Conservation (phyloP, 257 asterid species). For the Solanum ossicruentum region DNA sequence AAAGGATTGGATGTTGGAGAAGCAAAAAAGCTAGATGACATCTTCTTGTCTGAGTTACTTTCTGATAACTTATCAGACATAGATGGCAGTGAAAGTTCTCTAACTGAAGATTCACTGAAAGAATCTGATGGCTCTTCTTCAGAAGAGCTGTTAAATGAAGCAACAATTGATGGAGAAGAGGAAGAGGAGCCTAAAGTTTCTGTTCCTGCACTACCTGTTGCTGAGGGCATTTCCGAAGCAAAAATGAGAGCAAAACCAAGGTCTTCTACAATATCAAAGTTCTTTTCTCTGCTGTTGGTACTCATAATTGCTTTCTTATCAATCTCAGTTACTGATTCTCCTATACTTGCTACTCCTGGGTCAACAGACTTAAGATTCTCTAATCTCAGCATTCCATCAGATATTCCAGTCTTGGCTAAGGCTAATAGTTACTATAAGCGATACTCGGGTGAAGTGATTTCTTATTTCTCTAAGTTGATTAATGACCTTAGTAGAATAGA, state of each 20-base stretch:
- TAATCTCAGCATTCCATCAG: slow-evolving; percentile 19
- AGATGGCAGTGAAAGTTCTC: slow-evolving; percentile 22
- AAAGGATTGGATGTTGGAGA: slow-evolving; percentile 19
- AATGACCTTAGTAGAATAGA: slow-evolving; percentile 16
- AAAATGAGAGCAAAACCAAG: slow-evolving; percentile 17
- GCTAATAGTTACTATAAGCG: slow-evolving; percentile 22
- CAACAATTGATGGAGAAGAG: not conserved
- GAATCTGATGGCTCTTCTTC: slow-evolving; percentile 14
- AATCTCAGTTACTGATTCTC: slow-evolving; percentile 16
- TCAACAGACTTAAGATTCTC: slow-evolving; percentile 16
- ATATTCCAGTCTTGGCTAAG: slow-evolving; percentile 12
- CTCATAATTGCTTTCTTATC: slow-evolving; percentile 31
- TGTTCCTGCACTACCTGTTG: not conserved
- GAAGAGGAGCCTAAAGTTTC: slow-evolving; percentile 3
- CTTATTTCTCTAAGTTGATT: slow-evolving; percentile 23
- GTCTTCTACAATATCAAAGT: slow-evolving; percentile 12
- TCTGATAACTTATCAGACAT: slow-evolving; percentile 39
- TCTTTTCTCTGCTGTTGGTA: slow-evolving; percentile 24
- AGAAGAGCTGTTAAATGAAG: slow-evolving; percentile 8
- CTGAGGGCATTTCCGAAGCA: slow-evolving; percentile 13
- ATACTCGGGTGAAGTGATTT: slow-evolving; percentile 15
- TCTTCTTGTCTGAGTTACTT: slow-evolving; percentile 23
- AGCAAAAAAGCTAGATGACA: slow-evolving; percentile 19
- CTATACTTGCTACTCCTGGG: slow-evolving; percentile 15
- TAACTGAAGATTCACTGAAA: slow-evolving; percentile 21